Evolutionary conservation across 441 rosid genomes (phyloP).

Genomic region (Arabidopsis lyrata): DNA sequence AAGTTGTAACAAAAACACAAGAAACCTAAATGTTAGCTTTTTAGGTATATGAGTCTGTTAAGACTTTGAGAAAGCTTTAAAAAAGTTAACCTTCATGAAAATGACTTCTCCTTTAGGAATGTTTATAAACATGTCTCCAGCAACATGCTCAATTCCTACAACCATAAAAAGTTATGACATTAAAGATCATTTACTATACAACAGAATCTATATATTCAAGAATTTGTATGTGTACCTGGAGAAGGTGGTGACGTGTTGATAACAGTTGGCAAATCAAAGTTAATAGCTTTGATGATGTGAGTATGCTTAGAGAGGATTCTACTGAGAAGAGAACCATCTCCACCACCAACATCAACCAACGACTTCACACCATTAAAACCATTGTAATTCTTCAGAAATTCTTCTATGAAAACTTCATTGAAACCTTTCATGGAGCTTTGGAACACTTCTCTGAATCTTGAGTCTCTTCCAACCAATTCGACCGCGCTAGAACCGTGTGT

Average conservation of each 20-base stretch:
- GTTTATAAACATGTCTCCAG: constrained; percentile 52
- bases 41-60: background rate
- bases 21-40: background rate
- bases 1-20: constrained; percentile 10
- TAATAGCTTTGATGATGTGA: constrained; percentile 52
- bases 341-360: constrained; percentile 62
- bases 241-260: constrained; percentile 44
- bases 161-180: background rate
- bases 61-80: background rate
- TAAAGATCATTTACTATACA: background rate
- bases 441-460: constrained; percentile 48
- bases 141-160: constrained; percentile 50
- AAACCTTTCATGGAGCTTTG: constrained; percentile 43
- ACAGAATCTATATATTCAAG: background rate
- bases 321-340: constrained; percentile 55
- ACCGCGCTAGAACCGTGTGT: constrained; percentile 47
- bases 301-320: constrained; percentile 54
- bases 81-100: constrained; percentile 52
- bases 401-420: constrained; percentile 48
- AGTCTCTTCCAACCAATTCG: constrained; percentile 42
- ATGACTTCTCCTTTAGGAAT: constrained; percentile 60
- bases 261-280: constrained; percentile 54
- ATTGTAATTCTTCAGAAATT: constrained; percentile 47
- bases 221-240: constrained; percentile 42
- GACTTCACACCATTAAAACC: constrained; percentile 52